Evolutionary conservation across 2,329 filamentous ascomycete species (phyloP).

Genomic region (Trichoderma koningii): DNA sequence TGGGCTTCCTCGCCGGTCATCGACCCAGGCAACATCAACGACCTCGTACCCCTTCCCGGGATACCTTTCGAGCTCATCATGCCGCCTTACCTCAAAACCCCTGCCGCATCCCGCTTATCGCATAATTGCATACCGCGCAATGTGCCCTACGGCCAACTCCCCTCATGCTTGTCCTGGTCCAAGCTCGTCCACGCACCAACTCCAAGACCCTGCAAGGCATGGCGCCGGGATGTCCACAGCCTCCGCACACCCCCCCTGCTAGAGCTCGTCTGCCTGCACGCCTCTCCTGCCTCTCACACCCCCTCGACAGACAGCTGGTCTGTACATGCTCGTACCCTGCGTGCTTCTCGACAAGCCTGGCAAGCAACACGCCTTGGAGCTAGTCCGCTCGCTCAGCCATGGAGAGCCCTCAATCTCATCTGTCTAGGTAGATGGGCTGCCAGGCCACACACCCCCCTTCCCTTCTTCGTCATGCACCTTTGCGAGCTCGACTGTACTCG

Average conservation of each 20-base stretch:
- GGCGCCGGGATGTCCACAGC: constrained; percentile 13
- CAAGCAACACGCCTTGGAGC: constrained; percentile 23
- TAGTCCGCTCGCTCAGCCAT: constrained; percentile 28
- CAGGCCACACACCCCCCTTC: neutral
- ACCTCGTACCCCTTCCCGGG: too few species aligned
- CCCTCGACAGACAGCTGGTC: neutral
- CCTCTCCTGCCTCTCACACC: neutral
- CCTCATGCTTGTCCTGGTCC: too few species aligned
- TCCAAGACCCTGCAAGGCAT: constrained; percentile 13
- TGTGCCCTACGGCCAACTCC: neutral
- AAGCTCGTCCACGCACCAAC: neutral
- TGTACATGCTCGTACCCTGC: constrained; percentile 23
- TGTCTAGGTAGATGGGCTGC: constrained; percentile 23
- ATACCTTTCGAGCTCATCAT: too few species aligned
- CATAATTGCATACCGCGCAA: constrained; percentile 9
- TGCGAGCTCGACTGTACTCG: constrained; percentile 2
- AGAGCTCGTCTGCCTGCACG: neutral
- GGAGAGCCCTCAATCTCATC: constrained; percentile 23
- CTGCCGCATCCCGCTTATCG: neutral
- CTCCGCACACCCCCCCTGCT: constrained; percentile 8
- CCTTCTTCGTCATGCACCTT: constrained; percentile 27
- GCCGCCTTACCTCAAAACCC: too few species aligned
- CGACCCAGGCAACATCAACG: too few species aligned
- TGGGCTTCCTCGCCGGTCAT: too few species aligned
- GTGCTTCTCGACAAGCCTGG: constrained; percentile 24